These are phyloP conservation scores for Pochonia chlamydosporia DNA, from an alignment of 2,329 filamentous ascomycete species.

Conservation along the genomic window DNA sequence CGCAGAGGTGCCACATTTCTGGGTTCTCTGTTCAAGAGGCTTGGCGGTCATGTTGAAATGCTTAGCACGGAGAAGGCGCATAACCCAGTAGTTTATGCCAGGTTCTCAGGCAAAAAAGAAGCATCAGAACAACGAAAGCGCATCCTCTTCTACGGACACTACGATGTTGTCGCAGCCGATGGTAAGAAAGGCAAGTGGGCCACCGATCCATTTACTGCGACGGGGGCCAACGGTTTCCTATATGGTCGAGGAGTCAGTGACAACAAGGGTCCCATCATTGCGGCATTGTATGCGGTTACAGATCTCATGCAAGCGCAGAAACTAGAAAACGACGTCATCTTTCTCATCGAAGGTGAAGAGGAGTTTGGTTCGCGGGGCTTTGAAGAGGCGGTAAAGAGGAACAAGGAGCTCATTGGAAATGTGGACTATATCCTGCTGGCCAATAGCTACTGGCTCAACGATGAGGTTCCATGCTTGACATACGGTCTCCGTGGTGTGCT, in stretches of 20 bases:
- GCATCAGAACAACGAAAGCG: slow-evolving; percentile 67
- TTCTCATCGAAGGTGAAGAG: slow-evolving; percentile 94
- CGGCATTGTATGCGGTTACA: slow-evolving; percentile 87
- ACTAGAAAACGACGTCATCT: slow-evolving; percentile 82
- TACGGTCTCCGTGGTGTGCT: slow-evolving; percentile 92
- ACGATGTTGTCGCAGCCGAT: slow-evolving; percentile 92
- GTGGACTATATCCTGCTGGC: slow-evolving; percentile 93
- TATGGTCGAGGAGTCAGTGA: slow-evolving; percentile 96
- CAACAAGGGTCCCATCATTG: slow-evolving; percentile 94
- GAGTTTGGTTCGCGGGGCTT: slow-evolving; percentile 92
- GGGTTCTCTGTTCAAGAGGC: slow-evolving; percentile 82
- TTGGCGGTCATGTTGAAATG: slow-evolving; percentile 85
- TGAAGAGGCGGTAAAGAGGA: slow-evolving; percentile 69
- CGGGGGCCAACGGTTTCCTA: slow-evolving; percentile 83
- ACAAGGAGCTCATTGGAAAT: slow-evolving; percentile 80
- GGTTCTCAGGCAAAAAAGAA: slow-evolving; percentile 71
- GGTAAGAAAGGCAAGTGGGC: slow-evolving; percentile 78
- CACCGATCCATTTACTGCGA: slow-evolving; percentile 82
- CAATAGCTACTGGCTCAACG: slow-evolving; percentile 98
- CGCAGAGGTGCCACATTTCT: slow-evolving; percentile 87
- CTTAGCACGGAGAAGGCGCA: slow-evolving; percentile 73
- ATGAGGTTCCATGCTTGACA: slow-evolving; percentile 89
- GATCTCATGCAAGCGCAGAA: slow-evolving; percentile 81
- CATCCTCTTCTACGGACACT: slow-evolving; percentile 95
- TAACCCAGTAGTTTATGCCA: slow-evolving; percentile 91